Evolutionary conservation across 2,329 filamentous ascomycete genomes (phyloP), one percentile per base, ranked within the genome.

Genomic region (Exophiala dermatitidis): DNA sequence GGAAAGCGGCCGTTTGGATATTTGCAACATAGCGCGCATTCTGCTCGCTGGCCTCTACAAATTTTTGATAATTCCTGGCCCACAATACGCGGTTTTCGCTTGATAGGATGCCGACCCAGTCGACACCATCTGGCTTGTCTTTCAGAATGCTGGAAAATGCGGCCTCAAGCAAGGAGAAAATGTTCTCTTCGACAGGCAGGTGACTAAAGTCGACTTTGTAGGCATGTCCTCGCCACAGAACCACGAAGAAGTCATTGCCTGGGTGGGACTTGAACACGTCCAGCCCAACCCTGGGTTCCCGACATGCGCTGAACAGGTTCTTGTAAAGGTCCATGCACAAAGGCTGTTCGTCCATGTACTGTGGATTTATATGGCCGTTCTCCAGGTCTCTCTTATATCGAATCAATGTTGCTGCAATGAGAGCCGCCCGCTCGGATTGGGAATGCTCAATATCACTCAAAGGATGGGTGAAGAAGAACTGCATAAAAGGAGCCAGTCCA

Each of bases 1-100:
- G 38, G 31, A 64, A 66, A 9, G 58, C 54, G 5, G 64, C 49
- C 5, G 54, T 37, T 37, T 66, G 62, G n/a, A 66, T 58, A 6
- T 56, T 56, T 1, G 59, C 38, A 3, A 65, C 38, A 32, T 58
- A 62, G 30, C 46, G 48, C 28, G 19, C 46, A 53, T 66, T 65
- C 2, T 41, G 30, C 8, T 42, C 26, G 32, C 51, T 53, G 5
- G 56, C 37, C 8, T 50, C 31, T 6, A 58, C 37, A 4, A 64
- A 51, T 7, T 29, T 12, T 8, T 54, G 46, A 12, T 36, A 48
- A 19, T 48, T 41, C 46, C 29, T 41, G 4, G 46, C 46, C 46
- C 48, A 29, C 58, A 54, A 33, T 34, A 53, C 54, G 56, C 19
- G 4, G 36, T 41, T 32, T 10, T 53, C 50, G 32, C 30, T 38